Conservation (phyloP, 805 yeast species). For the Lachancea meyersii region DNA sequence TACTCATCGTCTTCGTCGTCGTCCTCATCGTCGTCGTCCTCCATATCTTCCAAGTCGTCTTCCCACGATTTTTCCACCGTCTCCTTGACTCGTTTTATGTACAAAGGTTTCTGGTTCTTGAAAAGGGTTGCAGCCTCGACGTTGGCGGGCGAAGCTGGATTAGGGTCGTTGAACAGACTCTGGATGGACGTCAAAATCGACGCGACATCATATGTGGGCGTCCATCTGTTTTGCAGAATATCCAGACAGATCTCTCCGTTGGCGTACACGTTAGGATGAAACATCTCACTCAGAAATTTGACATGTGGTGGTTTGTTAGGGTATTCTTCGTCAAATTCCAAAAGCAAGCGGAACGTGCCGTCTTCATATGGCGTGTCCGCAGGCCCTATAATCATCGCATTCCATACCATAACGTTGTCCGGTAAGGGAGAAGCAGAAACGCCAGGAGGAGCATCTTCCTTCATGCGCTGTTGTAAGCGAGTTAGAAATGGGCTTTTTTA, state of each 20-base stretch:
- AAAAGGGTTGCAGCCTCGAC: slow-evolving; percentile 95
- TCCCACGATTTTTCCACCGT: slow-evolving; percentile 95
- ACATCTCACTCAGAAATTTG: slow-evolving; percentile 87
- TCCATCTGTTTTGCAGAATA: slow-evolving; percentile 95
- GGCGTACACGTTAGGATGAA: slow-evolving; percentile 96
- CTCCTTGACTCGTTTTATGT: slow-evolving; percentile 83
- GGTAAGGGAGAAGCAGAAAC: slow-evolving; percentile 96
- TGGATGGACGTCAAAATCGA: slow-evolving; percentile 92
- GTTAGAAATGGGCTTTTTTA: neutral
- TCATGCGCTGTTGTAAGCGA: slow-evolving; percentile 58
- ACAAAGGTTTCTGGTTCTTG: slow-evolving; percentile 91
- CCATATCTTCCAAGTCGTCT: slow-evolving; percentile 51
- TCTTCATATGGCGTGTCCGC: slow-evolving; percentile 97
- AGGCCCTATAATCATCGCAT: slow-evolving; percentile 96
- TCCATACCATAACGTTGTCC: slow-evolving; percentile 95
- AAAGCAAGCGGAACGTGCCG: slow-evolving; percentile 81
- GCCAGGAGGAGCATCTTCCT: slow-evolving; percentile 97
- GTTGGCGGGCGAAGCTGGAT: slow-evolving; percentile 93
- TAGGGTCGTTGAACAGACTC: slow-evolving; percentile 88
- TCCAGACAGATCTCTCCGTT: slow-evolving; percentile 93
- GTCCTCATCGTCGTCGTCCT: slow-evolving; percentile 36
- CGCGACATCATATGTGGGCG: slow-evolving; percentile 96
- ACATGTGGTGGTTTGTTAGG: slow-evolving; percentile 96
- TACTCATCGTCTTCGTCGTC: slow-evolving; percentile 30
- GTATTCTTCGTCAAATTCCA: slow-evolving; percentile 93